Evolutionary conservation across 208 protist species (phyloP).

Genomic region (Trypanosoma conorhini): DNA sequence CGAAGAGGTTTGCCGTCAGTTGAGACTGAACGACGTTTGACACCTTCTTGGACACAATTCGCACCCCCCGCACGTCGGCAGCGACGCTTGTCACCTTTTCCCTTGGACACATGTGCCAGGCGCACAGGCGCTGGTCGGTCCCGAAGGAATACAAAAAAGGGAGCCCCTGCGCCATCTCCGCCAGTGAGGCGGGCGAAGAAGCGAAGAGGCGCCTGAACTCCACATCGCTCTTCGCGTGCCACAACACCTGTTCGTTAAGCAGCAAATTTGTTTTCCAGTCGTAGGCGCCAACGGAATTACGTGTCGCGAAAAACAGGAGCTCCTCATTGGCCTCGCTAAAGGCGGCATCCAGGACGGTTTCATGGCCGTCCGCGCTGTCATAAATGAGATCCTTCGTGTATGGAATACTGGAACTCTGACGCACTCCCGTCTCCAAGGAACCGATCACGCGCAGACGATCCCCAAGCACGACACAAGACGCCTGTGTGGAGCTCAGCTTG

Average conservation of each 20-base stretch:
- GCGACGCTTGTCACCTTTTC: conserved; percentile 57
- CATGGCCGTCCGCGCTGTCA: conserved; percentile 57
- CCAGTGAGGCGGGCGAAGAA: conserved; percentile 35
- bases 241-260: conserved; percentile 75
- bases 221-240: conserved; percentile 53
- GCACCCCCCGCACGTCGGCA: conserved; percentile 65
- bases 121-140: conserved; percentile 70
- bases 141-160: conserved; percentile 81
- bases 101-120: conserved; percentile 57
- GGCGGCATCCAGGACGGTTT: conserved; percentile 72
- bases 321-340: conserved; percentile 83
- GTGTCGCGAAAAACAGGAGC: conserved; percentile 73
- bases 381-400: conserved; percentile 65
- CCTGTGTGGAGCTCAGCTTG: conserved; percentile 39
- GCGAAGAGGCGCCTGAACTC: conserved; percentile 81
- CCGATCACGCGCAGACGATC: conserved; percentile 65
- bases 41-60: conserved; percentile 59
- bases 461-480: conserved; percentile 58
- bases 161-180: conserved; percentile 16
- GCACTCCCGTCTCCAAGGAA: conserved; percentile 23
- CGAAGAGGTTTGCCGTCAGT: conserved; percentile 49
- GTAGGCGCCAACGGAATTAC: conserved; percentile 67
- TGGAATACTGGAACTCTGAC: neutral
- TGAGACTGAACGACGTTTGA: conserved; percentile 69
- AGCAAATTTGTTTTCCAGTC: conserved; percentile 76